These are phyloP conservation scores for Colletotrichum caudatum DNA, from an alignment of 2,329 filamentous ascomycete species.

Conservation along the genomic window DNA sequence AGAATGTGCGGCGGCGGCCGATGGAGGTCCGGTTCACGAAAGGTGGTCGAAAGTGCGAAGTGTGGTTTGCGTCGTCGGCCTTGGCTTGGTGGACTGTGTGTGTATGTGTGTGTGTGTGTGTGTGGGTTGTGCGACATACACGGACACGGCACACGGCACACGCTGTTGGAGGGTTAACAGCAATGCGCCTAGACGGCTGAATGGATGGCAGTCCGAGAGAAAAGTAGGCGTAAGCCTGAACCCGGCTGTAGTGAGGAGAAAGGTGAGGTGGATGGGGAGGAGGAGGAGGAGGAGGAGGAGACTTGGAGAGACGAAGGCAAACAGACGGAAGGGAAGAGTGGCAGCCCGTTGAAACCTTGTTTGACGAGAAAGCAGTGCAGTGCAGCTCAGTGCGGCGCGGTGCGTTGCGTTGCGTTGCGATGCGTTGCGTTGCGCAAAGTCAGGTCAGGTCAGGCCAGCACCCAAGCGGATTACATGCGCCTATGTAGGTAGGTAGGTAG, in stretches of 20 bases:
- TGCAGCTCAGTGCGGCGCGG: not conserved
- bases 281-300: not conserved
- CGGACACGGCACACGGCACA: conserved; percentile 8
- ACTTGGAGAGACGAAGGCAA: not conserved
- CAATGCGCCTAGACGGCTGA: conserved; percentile 1
- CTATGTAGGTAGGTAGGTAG: not conserved
- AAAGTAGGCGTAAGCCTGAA: not conserved
- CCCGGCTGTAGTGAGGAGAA: not conserved
- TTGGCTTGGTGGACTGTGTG: conserved; percentile 20
- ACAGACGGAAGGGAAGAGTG: not conserved
- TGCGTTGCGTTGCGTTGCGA: conserved; percentile 7
- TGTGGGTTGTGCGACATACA: conserved; percentile 15
- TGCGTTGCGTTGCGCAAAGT: conserved; percentile 24
- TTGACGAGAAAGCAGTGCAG: conserved; percentile 25
- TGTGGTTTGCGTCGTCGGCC: conserved; percentile 12
- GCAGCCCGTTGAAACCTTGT: conserved; percentile 39
- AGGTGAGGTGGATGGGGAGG: conserved; percentile 4
- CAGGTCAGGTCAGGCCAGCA: conserved; percentile 16
- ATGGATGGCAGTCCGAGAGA: conserved; percentile 4
- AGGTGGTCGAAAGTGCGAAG: conserved; percentile 9
- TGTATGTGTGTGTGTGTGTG: conserved; percentile 1
- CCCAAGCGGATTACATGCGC: conserved; percentile 4
- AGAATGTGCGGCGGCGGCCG: conserved; percentile 19
- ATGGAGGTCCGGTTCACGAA: conserved; percentile 36
- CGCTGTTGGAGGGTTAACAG: conserved; percentile 5